Evolutionary conservation across 2,329 filamentous ascomycete species (phyloP).

Genomic region (Gaeumannomyces sp.): DNA sequence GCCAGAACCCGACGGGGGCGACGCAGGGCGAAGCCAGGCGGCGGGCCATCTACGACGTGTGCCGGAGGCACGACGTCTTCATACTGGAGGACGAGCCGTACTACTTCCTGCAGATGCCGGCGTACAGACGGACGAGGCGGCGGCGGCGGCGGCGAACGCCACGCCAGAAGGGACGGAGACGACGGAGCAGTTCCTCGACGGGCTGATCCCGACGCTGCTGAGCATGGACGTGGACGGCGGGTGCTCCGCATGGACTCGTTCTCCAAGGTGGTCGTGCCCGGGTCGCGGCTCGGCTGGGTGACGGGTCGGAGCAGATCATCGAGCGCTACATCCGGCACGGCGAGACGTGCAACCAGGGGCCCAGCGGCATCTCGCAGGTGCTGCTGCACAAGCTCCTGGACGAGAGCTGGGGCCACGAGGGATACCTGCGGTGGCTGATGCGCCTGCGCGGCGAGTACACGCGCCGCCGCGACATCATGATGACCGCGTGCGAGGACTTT

Average conservation of each 20-base stretch:
- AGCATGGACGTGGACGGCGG: slow-evolving; percentile 78
- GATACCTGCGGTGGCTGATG: slow-evolving; percentile 86
- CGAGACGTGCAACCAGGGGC: slow-evolving; percentile 79
- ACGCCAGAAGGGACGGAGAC: background rate
- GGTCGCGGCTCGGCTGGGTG: slow-evolving; percentile 79
- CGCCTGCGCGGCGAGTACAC: slow-evolving; percentile 78
- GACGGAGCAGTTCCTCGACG: slow-evolving; percentile 62
- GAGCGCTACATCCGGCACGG: slow-evolving; percentile 77
- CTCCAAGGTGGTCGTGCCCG: slow-evolving; percentile 83
- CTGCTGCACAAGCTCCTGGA: slow-evolving; percentile 85
- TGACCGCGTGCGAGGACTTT: slow-evolving; percentile 72
- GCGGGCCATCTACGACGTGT: slow-evolving; percentile 67
- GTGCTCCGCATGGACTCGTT: slow-evolving; percentile 90
- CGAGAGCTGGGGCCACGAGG: slow-evolving; percentile 81
- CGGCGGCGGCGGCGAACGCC: slow-evolving; percentile 32
- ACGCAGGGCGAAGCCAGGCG: slow-evolving; percentile 67
- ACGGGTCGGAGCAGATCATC: slow-evolving; percentile 76
- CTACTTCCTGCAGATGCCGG: slow-evolving; percentile 86
- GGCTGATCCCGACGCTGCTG: slow-evolving; percentile 68
- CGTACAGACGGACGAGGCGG: slow-evolving; percentile 55
- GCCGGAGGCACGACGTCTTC: slow-evolving; percentile 76
- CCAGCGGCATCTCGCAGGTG: slow-evolving; percentile 73
- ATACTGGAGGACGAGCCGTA: slow-evolving; percentile 94
- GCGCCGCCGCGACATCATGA: slow-evolving; percentile 65
- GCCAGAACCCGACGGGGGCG: slow-evolving; percentile 86